phyloP scores from a whole-genome alignment of 1,284 basidiomycete genomes.

The Leccinum subfulvum region DNA sequence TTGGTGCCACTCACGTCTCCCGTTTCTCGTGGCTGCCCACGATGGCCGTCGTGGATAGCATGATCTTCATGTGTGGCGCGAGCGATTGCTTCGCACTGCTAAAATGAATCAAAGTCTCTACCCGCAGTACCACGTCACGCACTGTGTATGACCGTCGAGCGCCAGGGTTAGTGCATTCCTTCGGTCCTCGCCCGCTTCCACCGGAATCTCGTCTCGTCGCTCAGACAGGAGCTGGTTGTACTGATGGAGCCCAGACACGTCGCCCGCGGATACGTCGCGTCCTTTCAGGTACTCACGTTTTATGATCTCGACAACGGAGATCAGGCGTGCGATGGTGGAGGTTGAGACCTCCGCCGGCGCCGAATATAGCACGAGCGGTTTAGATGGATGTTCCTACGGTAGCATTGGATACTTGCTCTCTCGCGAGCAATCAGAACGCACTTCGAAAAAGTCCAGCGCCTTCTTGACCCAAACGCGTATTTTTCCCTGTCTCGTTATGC shows the following conservation, averaged over 20 bases:
- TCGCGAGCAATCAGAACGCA: constrained; percentile 31
- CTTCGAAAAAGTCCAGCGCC: constrained; percentile 63
- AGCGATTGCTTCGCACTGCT: constrained; percentile 60
- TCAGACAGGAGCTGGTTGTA: constrained; percentile 73
- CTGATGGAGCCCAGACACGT: constrained; percentile 66
- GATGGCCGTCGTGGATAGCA: constrained; percentile 53
- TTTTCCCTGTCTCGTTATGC: constrained; percentile 66
- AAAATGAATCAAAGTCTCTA: constrained; percentile 8
- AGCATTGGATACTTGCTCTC: constrained; percentile 11
- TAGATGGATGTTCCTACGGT: constrained; percentile 53
- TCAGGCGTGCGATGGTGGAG: constrained; percentile 59
- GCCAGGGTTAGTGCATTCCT: constrained; percentile 37
- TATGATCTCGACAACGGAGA: constrained; percentile 81
- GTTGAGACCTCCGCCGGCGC: constrained; percentile 47
- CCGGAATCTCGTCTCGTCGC: constrained; percentile 38
- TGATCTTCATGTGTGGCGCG: constrained; percentile 75
- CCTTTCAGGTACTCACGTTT: constrained; percentile 74
- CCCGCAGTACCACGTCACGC: constrained; percentile 28
- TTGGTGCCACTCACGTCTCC: constrained; percentile 51
- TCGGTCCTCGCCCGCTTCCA: constrained; percentile 35
- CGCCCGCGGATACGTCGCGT: constrained; percentile 41
- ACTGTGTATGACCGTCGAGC: constrained; percentile 57
- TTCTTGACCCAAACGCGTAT: constrained; percentile 61
- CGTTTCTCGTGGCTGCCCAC: constrained; percentile 39
- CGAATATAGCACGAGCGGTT: constrained; percentile 67